A percentile compares a stretch with the other conserved stretches of the same genome.
phyloP scores from a whole-genome alignment of 805 yeast genomes.

The Candida awuae region DNA sequence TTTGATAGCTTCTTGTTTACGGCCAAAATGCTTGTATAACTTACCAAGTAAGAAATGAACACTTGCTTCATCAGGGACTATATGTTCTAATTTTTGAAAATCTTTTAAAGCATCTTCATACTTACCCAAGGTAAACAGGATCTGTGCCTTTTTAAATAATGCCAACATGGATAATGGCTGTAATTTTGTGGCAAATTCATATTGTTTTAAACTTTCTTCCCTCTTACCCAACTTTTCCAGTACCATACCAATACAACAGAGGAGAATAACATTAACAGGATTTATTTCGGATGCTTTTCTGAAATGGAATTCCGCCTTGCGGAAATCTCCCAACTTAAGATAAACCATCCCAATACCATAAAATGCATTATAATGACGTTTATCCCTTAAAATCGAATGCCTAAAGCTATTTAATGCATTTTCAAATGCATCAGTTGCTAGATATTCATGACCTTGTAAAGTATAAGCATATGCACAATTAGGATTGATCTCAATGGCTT shows the following conservation, averaged over 20 bases:
- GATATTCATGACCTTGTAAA: constrained; percentile 86
- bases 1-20: constrained; percentile 69
- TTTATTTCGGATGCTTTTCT: constrained; percentile 81
- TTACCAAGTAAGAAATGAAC: constrained; percentile 88
- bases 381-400: constrained; percentile 65
- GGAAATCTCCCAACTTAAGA: constrained; percentile 75
- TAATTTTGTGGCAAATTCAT: constrained; percentile 70
- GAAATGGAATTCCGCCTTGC: constrained; percentile 79
- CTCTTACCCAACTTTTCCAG: constrained; percentile 65
- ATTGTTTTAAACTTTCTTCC: constrained; percentile 70
- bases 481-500: constrained; percentile 56
- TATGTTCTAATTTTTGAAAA: constrained; percentile 60
- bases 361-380: constrained; percentile 85
- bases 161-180: constrained; percentile 86
- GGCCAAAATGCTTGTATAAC: constrained; percentile 66
- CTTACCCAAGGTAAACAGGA: constrained; percentile 61
- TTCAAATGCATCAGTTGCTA: constrained; percentile 83
- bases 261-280: constrained; percentile 80
- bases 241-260: constrained; percentile 92
- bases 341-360: constrained; percentile 95
- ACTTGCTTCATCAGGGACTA: constrained; percentile 92
- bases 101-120: constrained; percentile 65
- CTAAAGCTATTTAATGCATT: constrained; percentile 80
- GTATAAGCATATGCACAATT: constrained; percentile 84
- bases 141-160: constrained; percentile 79